Conservation (phyloP, 2,329 filamentous ascomycete genomes). For the Fusarium sublunatum region DNA sequence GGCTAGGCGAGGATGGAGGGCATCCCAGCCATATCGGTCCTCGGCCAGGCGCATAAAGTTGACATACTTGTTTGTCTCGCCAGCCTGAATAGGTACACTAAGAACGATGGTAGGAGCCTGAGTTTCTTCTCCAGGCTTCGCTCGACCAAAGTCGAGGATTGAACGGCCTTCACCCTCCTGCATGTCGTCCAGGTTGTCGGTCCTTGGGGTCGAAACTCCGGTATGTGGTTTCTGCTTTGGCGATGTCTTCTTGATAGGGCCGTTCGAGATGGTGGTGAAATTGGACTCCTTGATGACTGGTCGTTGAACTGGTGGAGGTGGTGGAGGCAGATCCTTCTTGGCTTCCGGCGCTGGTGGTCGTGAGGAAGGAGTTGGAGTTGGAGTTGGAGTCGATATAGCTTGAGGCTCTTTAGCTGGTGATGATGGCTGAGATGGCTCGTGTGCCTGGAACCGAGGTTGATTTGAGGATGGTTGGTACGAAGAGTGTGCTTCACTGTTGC, state of each 20-base stretch:
- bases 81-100: conserved; percentile 77
- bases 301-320: conserved; percentile 48
- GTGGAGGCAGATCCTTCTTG: conserved; percentile 55
- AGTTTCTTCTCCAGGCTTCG: conserved; percentile 67
- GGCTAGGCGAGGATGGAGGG: conserved; percentile 89
- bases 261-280: conserved; percentile 56
- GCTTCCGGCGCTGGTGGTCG: conserved; percentile 49
- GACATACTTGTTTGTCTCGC: conserved; percentile 88
- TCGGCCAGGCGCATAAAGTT: conserved; percentile 96
- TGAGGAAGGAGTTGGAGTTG: conserved; percentile 52
- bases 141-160: conserved; percentile 71
- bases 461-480: conserved; percentile 44
- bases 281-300: conserved; percentile 55
- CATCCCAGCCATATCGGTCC: conserved; percentile 93
- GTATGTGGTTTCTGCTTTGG: conserved; percentile 60
- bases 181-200: conserved; percentile 61
- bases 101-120: conserved; percentile 83
- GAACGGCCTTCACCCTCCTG: conserved; percentile 61
- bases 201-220: conserved; percentile 60
- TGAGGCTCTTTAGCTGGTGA: conserved; percentile 57
- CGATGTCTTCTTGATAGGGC: conserved; percentile 58
- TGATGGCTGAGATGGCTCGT: conserved; percentile 55
- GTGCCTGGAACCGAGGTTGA: conserved; percentile 49
- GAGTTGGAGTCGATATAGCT: conserved; percentile 45
- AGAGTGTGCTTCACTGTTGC: conserved; percentile 42